phyloP scores from a whole-genome alignment of 2,329 filamentous ascomycete genomes.

The Colletotrichum lindemuthianum region DNA sequence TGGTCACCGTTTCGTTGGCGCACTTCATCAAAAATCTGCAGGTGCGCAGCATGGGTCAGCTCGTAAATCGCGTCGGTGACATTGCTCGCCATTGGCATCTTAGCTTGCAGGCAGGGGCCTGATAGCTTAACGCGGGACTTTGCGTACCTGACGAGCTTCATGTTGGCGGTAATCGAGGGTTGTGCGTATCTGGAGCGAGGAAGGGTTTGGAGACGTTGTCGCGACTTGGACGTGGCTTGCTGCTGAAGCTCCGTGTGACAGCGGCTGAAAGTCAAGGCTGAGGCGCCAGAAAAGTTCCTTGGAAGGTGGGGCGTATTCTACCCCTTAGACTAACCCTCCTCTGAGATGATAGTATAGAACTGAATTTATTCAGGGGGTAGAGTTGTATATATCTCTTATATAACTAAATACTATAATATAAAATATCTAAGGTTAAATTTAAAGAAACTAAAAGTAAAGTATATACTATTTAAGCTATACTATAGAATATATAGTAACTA shows the following conservation, averaged over 20 bases:
- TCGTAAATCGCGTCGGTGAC: constrained; percentile 26
- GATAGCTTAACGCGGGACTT: constrained; percentile 38
- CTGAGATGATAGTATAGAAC: too few relatives aligned
- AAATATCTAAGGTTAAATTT: too few relatives aligned
- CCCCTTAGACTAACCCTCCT: too few relatives aligned
- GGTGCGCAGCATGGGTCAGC: constrained; percentile 42
- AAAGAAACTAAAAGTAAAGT: too few relatives aligned
- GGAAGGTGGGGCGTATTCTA: constrained; percentile 27
- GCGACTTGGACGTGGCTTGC: constrained; percentile 16
- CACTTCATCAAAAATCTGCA: constrained; percentile 98
- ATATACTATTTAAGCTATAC: too few relatives aligned
- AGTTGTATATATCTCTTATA: too few relatives aligned
- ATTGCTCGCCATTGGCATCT: constrained; percentile 13
- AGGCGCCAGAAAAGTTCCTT: constrained; percentile 34
- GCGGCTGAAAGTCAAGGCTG: constrained; percentile 16
- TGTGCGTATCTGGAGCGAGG: constrained; percentile 2
- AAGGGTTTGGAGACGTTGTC: constrained; percentile 6
- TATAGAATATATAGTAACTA: too few relatives aligned
- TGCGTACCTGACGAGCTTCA: constrained; percentile 96
- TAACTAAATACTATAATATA: too few relatives aligned
- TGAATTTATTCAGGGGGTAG: too few relatives aligned
- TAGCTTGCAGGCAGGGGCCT: constrained; percentile 39
- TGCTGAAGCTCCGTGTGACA: constrained; percentile 1
- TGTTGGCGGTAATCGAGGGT: constrained; percentile 59
- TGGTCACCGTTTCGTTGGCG: constrained; percentile 96